Base-by-base conservation (phyloP, 1,284 basidiomycete genomes). In the Cryptococcus maquisensis region DNA sequence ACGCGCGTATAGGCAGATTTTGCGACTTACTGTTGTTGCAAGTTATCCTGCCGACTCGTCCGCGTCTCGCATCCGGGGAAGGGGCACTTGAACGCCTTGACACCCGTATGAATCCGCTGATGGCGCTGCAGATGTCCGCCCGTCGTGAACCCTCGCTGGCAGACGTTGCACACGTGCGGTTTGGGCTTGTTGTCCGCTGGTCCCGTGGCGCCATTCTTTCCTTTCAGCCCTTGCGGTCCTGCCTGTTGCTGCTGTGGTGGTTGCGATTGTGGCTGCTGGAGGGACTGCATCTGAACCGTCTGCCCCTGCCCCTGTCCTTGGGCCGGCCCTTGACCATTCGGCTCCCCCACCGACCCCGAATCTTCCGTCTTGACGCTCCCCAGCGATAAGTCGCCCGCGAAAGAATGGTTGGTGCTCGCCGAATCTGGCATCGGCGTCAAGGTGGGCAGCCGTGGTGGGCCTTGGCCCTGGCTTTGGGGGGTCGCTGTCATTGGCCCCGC, bases 51-150 rank as follows among this genome's bases (percentile, higher is more conserved):
- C 40, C 72, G 59, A 52, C 68, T 72, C 18, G 71, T 74, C 52
- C 68, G 63, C 23, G 72, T 74, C 62, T 74, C 71, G 54, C 72
- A 74, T 10, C 70, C 72, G 13, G 72, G 73, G 61, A 68, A 73
- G 7, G 72, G 73, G 57, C 72, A 75, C 58, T 69, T 72, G 66
- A 73, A 73, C 26, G 72, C 73, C 65, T 74, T 75, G 47, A 74
- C 73, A 41, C 73, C 72, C 3, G 72, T 73, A 52, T 74, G 73
- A 40, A 75, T 75, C 57, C 71, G 54, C 58, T 72, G 71, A 61
- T 74, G 72, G 43, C 73, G 57, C 56, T 74, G 72, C 43, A 75
- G 52, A 60, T 75, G 73, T 2, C 73, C 73, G 7, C 71, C 72
- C 8, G 72, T 73, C 24, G 73, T 73, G 55, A 74, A 75, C 1